Evolutionary conservation across 257 asterid species (phyloP), one percentile per base, ranked within the genome.

Genomic region (Leptodermis oblonga): DNA sequence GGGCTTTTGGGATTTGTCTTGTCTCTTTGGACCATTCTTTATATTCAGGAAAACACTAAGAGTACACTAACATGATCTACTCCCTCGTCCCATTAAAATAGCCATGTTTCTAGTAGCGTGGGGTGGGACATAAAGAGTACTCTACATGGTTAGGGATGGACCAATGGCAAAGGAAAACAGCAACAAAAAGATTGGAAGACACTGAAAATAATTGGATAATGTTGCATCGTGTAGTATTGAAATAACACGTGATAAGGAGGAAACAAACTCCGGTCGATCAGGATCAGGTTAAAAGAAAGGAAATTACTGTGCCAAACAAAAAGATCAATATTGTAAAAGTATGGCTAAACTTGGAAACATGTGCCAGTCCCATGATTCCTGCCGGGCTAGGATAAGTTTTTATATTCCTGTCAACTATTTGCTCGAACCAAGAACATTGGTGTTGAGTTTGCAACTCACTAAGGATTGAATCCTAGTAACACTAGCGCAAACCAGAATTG

Each of bases 311-410:
- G 36, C 31, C 62, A 74, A 76, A 52, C 70, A 70, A 70, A 70
- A 75, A 42, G 62, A 39, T 55, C 48, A 34, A 25, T 49, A 45
- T 54, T 33, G 42, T 34, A 59, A n/a, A 7, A n/a, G n/a, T 28
- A 71, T 46, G 63, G 54, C 39, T 34, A 28, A 56, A 71, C 84
- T 64, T 82, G 67, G 83, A 81, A 77, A 77, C 66, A 67, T 74
- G 85, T 82, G 90, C 82, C 88, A 22, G 46, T 25, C 73, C 56
- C 72, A 26, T 66, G 73, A 22, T 33, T 65, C 71, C 77, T 69
- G 46, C 62, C 53, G 66, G 67, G 68, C 69, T 54, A 87, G 76
- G 87, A 85, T 82, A 82, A 82, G 86, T 22, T 83, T 85, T 79
- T 80, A 62, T 56, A 68, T 78, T 62, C 71, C 79, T 69, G 77